Base-by-base conservation (phyloP, 805 yeast genomes). In the Cephaloascus fragrans region DNA sequence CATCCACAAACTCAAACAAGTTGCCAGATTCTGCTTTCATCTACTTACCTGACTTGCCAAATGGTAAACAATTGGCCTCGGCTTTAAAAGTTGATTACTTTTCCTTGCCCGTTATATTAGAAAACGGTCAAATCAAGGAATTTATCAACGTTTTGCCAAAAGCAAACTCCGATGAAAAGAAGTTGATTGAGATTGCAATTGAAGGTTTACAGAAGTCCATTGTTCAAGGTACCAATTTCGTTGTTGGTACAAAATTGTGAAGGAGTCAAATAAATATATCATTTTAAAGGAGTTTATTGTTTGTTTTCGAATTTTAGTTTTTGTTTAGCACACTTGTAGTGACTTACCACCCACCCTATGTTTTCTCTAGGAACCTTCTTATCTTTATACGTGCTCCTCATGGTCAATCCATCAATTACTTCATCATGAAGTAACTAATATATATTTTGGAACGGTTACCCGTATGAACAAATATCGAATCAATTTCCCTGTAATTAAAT, bases 1-100 rank as follows among this genome's bases (percentile, higher is more conserved):
- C 69, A 50, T 59, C 67, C 38, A 84, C 80, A 62, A 71, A 79
- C 32, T 56, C 80, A 19, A 73, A 64, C 47, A 68, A 73, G 35
- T 33, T 55, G 3, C 67, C 73, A 4, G 78, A 73, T 44, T 65
- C 74, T 8, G 63, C 77, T 3, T 73, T 65, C 50, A 55, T 73
- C 26, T 75, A 75, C 51, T 68, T 82, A 45, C 74, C 76, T 12
- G 79, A 75, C 16, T 51, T 75, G 18, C 60, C 60, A 32, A 65
- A 70, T 35, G 85, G 82, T 26, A 51, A 59, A 26, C 52, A 55
- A 37, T 59, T 73, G 34, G 58, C 69, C 9, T 38, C 57, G 10
- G 58, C 64, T 40, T 55, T 65, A 23, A 62, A 67, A 3, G 62
- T 59, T 17, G 67, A 62, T 4, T 73, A 62, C 52, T 73, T 73